Conservation (phyloP, 768 basidiomycete genomes). For the Hygrophoropsis aurantiaca region DNA sequence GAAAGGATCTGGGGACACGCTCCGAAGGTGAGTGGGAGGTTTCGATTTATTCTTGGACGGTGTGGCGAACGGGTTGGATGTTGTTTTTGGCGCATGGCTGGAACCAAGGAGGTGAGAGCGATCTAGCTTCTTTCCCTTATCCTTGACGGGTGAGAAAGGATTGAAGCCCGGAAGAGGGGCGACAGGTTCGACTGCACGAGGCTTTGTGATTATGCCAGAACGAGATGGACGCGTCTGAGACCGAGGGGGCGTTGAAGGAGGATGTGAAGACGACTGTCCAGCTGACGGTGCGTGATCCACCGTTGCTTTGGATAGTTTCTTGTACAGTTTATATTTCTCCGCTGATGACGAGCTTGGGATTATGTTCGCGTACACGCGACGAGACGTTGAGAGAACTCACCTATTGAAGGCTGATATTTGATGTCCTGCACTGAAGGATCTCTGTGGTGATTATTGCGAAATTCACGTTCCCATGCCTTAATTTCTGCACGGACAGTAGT, state of each 20-base stretch:
- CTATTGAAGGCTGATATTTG: slow-evolving; percentile 56
- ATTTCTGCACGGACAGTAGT: slow-evolving; percentile 60
- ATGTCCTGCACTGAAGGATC: slow-evolving; percentile 74
- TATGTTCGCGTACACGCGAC: background rate
- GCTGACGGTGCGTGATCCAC: slow-evolving; percentile 35
- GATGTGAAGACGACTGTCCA: slow-evolving; percentile 19
- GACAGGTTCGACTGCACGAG: slow-evolving; percentile 53
- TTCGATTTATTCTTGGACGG: slow-evolving; percentile 37
- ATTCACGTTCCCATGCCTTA: slow-evolving; percentile 76
- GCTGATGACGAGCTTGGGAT: slow-evolving; percentile 42
- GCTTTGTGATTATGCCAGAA: slow-evolving; percentile 38
- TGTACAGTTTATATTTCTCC: slow-evolving; percentile 80
- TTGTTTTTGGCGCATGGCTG: slow-evolving; percentile 11
- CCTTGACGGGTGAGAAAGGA: slow-evolving; percentile 79
- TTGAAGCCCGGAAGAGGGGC: slow-evolving; percentile 61
- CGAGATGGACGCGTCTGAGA: slow-evolving; percentile 25
- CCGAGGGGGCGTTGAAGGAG: slow-evolving; percentile 34
- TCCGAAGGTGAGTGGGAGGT: slow-evolving; percentile 18
- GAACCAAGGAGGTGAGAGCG: slow-evolving; percentile 17
- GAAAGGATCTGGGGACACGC: slow-evolving; percentile 42
- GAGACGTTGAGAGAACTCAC: slow-evolving; percentile 39
- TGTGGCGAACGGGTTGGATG: slow-evolving; percentile 45
- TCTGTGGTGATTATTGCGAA: slow-evolving; percentile 52
- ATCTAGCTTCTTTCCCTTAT: slow-evolving; percentile 46
- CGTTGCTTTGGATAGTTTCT: slow-evolving; percentile 60